phyloP scores from a whole-genome alignment of 2,329 filamentous ascomycete species.

The Claviceps capensis region DNA sequence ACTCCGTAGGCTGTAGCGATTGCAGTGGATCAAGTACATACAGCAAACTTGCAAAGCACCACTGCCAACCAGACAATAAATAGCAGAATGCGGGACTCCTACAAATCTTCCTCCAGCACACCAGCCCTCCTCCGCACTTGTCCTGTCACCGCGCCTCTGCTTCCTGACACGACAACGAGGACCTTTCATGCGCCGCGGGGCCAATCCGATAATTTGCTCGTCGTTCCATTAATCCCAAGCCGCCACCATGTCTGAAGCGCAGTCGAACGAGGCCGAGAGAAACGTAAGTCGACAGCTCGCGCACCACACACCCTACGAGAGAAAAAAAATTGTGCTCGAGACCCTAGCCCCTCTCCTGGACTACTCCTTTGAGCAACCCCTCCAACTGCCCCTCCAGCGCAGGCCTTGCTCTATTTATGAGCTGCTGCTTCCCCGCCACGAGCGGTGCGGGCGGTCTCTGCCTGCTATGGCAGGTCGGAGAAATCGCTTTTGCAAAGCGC shows the following conservation, averaged over 20 bases:
- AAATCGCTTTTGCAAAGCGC: not conserved
- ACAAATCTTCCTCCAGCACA: conserved; percentile 13
- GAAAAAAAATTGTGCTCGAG: conserved; percentile 11
- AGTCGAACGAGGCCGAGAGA: conserved; percentile 93
- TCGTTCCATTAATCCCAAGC: conserved; percentile 10
- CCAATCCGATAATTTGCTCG: conserved; percentile 12
- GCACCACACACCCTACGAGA: not conserved
- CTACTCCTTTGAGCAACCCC: not conserved
- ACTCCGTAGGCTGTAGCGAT: no score
- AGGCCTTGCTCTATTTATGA: not conserved
- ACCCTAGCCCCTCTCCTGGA: conserved; percentile 1
- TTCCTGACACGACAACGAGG: conserved; percentile 3
- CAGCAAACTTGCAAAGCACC: no score
- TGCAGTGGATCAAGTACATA: no score
- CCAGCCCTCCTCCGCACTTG: conserved; percentile 6
- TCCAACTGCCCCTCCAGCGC: conserved; percentile 1
- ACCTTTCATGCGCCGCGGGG: conserved; percentile 11
- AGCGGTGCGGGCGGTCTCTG: not conserved
- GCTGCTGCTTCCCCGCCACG: conserved; percentile 18
- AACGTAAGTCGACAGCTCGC: conserved; percentile 43
- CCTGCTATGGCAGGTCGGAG: not conserved
- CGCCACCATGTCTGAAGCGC: conserved; percentile 70
- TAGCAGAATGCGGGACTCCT: conserved; percentile 12
- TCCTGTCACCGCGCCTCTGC: conserved; percentile 8
- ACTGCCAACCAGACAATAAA: not conserved